Percentiles rank a stretch among this genome's conserved stretches.
Conservation (phyloP, 2,329 filamentous ascomycete species). For the Penicillium sp. region DNA sequence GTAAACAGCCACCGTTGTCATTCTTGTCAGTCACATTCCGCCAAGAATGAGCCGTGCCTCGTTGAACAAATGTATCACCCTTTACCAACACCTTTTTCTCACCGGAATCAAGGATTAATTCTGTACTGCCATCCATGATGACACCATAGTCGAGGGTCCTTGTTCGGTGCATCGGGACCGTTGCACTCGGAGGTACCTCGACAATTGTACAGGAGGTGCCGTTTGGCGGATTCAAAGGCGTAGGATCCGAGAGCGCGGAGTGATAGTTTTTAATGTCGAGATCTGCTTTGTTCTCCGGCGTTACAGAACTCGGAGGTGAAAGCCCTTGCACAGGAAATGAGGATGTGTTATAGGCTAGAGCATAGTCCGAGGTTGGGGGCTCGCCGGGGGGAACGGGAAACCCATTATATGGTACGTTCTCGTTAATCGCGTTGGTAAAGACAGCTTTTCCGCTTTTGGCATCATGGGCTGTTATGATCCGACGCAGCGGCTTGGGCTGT, state of each 20-base stretch:
- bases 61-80: constrained; percentile 52
- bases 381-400: constrained; percentile 10
- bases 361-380: constrained; percentile 13
- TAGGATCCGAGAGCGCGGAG: constrained; percentile 6
- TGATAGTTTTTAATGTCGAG: constrained; percentile 12
- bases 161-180: constrained; percentile 47
- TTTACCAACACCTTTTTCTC: constrained; percentile 41
- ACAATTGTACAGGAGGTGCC: constrained; percentile 12
- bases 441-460: constrained; percentile 8
- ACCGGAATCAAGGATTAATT: constrained; percentile 48
- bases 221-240: constrained; percentile 11
- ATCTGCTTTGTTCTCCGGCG: constrained; percentile 9
- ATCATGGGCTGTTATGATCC: constrained; percentile 11
- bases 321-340: constrained; percentile 15
- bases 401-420: constrained; percentile 7
- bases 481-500: neutral
- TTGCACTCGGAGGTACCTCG: constrained; percentile 9
- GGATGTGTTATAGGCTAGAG: constrained; percentile 9
- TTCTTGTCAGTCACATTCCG: constrained; percentile 25
- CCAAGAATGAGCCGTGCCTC: constrained; percentile 40
- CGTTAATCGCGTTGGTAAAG: constrained; percentile 5
- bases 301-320: constrained; percentile 12
- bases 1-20: constrained; percentile 10
- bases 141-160: constrained; percentile 50
- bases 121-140: constrained; percentile 49